These are phyloP conservation scores for Auriscalpium orientale DNA, from an alignment of 768 basidiomycete species.

Conservation along the genomic window DNA sequence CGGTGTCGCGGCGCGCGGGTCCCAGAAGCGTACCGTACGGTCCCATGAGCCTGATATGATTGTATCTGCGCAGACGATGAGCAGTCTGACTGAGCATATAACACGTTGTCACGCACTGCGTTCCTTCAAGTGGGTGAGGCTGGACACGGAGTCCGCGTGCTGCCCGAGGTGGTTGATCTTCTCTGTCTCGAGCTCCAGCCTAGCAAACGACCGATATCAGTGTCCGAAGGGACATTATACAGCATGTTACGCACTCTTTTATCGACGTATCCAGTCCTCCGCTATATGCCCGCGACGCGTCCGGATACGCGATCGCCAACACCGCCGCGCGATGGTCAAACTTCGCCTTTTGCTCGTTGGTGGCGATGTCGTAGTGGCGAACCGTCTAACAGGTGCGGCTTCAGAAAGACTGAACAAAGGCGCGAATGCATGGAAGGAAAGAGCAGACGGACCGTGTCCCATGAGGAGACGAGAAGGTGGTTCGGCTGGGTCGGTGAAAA, in stretches of 20 bases:
- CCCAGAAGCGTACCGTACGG: slow-evolving; percentile 81
- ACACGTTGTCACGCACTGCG: slow-evolving; percentile 41
- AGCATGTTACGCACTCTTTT: slow-evolving; percentile 53
- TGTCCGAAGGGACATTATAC: background rate
- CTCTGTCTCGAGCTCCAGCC: slow-evolving; percentile 72
- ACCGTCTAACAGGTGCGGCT: slow-evolving; percentile 41
- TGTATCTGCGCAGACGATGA: slow-evolving; percentile 35
- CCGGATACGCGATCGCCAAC: slow-evolving; percentile 71
- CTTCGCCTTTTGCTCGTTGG: slow-evolving; percentile 66
- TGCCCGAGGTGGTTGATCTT: slow-evolving; percentile 69
- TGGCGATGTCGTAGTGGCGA: slow-evolving; percentile 43
- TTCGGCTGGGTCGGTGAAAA: slow-evolving; percentile 79
- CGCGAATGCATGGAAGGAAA: slow-evolving; percentile 22
- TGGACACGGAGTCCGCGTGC: slow-evolving; percentile 74
- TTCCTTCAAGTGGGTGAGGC: slow-evolving; percentile 62
- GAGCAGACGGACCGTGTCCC: slow-evolving; percentile 64
- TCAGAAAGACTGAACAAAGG: slow-evolving; percentile 3
- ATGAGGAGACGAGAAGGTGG: slow-evolving; percentile 76
- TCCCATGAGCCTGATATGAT: slow-evolving; percentile 93
- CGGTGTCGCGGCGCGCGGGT: slow-evolving; percentile 54
- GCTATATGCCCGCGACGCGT: slow-evolving; percentile 63
- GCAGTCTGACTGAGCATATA: background rate
- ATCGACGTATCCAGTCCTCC: slow-evolving; percentile 84
- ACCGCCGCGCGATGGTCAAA: slow-evolving; percentile 88
- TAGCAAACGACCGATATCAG: slow-evolving; percentile 23